Evolutionary conservation across 1,139 yeast species (phyloP).

Genomic region (Groenewaldozyma auringiensis): DNA sequence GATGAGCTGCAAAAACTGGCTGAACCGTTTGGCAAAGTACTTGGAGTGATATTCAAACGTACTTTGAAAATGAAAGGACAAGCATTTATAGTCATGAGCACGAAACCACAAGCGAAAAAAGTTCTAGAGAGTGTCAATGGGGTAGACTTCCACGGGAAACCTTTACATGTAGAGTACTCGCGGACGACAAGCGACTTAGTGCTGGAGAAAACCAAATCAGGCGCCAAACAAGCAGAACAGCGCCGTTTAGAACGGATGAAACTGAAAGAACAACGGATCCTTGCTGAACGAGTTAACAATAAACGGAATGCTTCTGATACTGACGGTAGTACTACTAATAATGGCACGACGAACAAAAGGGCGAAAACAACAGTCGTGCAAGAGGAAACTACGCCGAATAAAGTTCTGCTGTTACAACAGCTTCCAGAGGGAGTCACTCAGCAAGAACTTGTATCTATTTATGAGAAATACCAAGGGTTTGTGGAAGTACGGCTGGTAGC

Average conservation of each 20-base stretch:
- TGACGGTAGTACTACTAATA: slow-evolving; percentile 9
- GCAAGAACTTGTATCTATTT: slow-evolving; percentile 39
- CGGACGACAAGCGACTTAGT: slow-evolving; percentile 43
- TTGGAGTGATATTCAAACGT: slow-evolving; percentile 52
- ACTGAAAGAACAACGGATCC: slow-evolving; percentile 24
- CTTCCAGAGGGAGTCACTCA: slow-evolving; percentile 43
- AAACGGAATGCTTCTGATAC: slow-evolving; percentile 12
- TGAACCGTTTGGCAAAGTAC: slow-evolving; percentile 42
- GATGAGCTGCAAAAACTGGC: slow-evolving; percentile 39
- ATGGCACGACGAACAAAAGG: slow-evolving; percentile 21
- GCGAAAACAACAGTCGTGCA: slow-evolving; percentile 2
- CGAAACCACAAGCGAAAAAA: slow-evolving; percentile 37
- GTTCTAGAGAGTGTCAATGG: slow-evolving; percentile 34
- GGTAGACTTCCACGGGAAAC: slow-evolving; percentile 44
- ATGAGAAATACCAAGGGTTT: slow-evolving; percentile 50
- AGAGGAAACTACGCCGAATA: slow-evolving; percentile 53
- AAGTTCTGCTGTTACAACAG: slow-evolving; percentile 59
- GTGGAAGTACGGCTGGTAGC: slow-evolving; percentile 58
- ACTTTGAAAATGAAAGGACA: slow-evolving; percentile 70
- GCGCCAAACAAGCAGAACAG: slow-evolving; percentile 20
- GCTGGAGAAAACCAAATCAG: slow-evolving; percentile 21
- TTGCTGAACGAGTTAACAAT: slow-evolving; percentile 8
- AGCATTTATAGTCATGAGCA: slow-evolving; percentile 67
- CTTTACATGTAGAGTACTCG: slow-evolving; percentile 41
- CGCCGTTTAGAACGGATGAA: slow-evolving; percentile 29